These are phyloP conservation scores for Planoprotostelium fungivorum DNA, from an alignment of 78 protist genomes.

Conservation along the genomic window DNA sequence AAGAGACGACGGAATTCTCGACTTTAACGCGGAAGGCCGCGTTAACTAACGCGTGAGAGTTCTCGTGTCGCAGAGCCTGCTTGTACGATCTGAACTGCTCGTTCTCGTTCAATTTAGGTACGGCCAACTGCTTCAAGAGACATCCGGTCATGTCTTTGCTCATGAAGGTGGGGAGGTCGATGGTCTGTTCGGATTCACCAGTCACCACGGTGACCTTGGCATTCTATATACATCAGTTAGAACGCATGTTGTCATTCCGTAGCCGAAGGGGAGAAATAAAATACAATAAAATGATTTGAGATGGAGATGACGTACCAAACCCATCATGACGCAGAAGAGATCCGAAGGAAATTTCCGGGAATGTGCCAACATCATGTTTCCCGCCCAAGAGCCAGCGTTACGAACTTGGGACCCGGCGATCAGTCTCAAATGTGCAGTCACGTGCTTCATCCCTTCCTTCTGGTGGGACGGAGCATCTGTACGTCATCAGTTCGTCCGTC, in stretches of 20 bases:
- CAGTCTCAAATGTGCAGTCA: not conserved
- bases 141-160: not conserved
- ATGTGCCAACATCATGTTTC: not conserved
- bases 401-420: not conserved
- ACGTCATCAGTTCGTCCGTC: not conserved
- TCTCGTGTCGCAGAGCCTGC: not conserved
- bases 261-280: no score
- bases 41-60: slow-evolving; percentile 1
- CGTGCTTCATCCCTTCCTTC: not conserved
- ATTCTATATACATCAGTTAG: not conserved
- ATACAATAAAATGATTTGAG: no score
- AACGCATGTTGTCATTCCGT: not conserved
- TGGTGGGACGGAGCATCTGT: not conserved
- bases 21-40: not conserved
- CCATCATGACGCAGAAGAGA: not conserved
- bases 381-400: not conserved
- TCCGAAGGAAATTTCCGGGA: not conserved
- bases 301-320: not conserved
- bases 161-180: not conserved
- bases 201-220: not conserved
- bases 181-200: not conserved
- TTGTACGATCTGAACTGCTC: not conserved
- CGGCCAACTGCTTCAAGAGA: not conserved
- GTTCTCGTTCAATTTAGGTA: not conserved
- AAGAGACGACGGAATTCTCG: not conserved